These are phyloP conservation scores for Elaeis oleifera DNA, from an alignment of 202 grass and related monocot species.

Conservation along the genomic window DNA sequence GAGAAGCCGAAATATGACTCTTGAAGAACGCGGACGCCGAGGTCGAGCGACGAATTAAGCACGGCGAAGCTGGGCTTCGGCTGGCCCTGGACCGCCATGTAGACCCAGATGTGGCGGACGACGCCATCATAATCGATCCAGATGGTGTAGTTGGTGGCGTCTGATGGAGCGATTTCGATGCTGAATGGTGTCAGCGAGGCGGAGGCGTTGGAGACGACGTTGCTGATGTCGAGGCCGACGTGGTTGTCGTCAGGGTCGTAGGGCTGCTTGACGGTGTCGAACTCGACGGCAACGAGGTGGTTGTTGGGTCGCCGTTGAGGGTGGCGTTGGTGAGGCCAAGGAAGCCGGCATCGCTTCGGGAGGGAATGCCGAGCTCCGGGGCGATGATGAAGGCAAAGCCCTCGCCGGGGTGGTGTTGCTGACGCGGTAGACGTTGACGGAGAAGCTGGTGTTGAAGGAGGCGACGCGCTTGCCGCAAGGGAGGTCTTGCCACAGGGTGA, in stretches of 20 bases:
- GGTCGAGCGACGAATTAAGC: conserved; percentile 27
- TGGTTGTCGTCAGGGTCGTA: conserved; percentile 43
- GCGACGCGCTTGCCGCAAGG: conserved; percentile 7
- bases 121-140: conserved; percentile 49
- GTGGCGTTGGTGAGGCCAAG: conserved; percentile 58
- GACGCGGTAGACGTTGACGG: conserved; percentile 42
- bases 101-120: conserved; percentile 24
- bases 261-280: conserved; percentile 44
- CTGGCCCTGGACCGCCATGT: not conserved
- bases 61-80: conserved; percentile 7
- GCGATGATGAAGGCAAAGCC: conserved; percentile 50
- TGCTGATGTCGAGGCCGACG: conserved; percentile 51
- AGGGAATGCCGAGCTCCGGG: conserved; percentile 7
- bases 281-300: conserved; percentile 44
- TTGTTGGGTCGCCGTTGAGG: conserved; percentile 1
- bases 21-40: conserved; percentile 27
- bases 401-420: conserved; percentile 17
- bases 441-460: conserved; percentile 51
- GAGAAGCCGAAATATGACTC: conserved; percentile 48
- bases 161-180: conserved; percentile 23
- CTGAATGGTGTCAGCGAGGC: conserved; percentile 24
- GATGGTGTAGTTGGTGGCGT: conserved; percentile 29
- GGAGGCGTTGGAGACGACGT: conserved; percentile 25
- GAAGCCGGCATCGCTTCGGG: conserved; percentile 30
- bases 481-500: conserved; percentile 31